Conservation (phyloP, 441 rosid genomes). For the Mallotus japonicus region DNA sequence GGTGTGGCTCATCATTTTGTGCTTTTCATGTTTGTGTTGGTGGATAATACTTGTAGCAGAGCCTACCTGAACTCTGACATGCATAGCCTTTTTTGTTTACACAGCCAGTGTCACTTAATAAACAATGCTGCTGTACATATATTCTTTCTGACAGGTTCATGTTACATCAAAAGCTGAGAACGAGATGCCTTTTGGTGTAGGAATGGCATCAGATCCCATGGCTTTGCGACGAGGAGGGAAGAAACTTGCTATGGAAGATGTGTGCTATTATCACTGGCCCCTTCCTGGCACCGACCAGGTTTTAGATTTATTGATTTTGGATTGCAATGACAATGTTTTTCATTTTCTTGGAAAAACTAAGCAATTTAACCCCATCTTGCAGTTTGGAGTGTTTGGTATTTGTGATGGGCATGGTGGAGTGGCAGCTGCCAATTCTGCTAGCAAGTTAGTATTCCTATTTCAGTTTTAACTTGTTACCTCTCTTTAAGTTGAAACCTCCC, state of each 20-base stretch:
- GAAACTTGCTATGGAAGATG: constrained; percentile 96
- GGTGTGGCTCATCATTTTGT: neutral
- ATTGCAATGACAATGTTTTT: constrained; percentile 5
- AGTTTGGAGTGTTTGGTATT: constrained; percentile 94
- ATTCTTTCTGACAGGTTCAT: constrained; percentile 52
- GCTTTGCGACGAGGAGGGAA: constrained; percentile 88
- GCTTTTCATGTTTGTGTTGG: constrained; percentile 4
- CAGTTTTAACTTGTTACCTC: constrained; percentile 25
- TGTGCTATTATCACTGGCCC: constrained; percentile 88
- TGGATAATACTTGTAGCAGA: constrained; percentile 1
- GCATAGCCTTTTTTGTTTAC: neutral
- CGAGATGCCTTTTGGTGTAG: constrained; percentile 67
- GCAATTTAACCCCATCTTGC: constrained; percentile 29
- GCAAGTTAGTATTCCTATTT: constrained; percentile 63
- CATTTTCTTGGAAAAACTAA: constrained; percentile 27
- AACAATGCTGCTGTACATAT: neutral
- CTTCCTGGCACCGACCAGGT: constrained; percentile 84
- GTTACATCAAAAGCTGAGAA: constrained; percentile 54
- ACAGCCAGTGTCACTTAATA: neutral
- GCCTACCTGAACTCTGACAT: neutral
- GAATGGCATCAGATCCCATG: constrained; percentile 95
- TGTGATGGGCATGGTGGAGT: constrained; percentile 98
- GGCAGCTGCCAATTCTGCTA: constrained; percentile 85
- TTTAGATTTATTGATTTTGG: constrained; percentile 25
- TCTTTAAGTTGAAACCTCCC: neutral